Percentiles rank a stretch among this genome's conserved stretches.
Evolutionary conservation across 441 rosid species (phyloP).

Genomic region (Eutrema salsugineum): DNA sequence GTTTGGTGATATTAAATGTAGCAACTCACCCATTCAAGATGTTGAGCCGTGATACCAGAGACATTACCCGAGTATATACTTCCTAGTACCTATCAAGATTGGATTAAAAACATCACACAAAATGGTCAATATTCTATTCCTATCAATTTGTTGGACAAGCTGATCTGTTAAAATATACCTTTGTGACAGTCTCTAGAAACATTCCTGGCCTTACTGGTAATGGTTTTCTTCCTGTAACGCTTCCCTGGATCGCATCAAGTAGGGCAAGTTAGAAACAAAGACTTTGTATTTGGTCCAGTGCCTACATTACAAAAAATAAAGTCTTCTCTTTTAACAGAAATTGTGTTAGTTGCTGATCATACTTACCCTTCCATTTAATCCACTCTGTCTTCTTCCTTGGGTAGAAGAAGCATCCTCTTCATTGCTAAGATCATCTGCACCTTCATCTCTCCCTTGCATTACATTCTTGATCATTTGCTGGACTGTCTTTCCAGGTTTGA

Average conservation of each 20-base stretch:
- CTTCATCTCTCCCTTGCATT: slow-evolving; percentile 94
- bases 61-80: slow-evolving; percentile 77
- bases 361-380: slow-evolving; percentile 76
- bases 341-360: neutral
- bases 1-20: neutral
- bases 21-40: slow-evolving; percentile 83
- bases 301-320: too few species aligned
- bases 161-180: slow-evolving; percentile 42
- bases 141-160: neutral
- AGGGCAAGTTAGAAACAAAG: slow-evolving; percentile 4
- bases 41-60: slow-evolving; percentile 91
- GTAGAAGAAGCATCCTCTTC: slow-evolving; percentile 37
- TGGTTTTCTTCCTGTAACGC: slow-evolving; percentile 72
- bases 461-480: slow-evolving; percentile 81
- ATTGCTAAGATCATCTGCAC: slow-evolving; percentile 55
- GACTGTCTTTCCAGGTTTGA: slow-evolving; percentile 81
- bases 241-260: slow-evolving; percentile 51
- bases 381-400: slow-evolving; percentile 33
- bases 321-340: neutral
- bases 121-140: neutral
- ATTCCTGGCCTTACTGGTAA: slow-evolving; percentile 95
- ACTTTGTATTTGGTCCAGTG: neutral
- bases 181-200: slow-evolving; percentile 93
- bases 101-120: slow-evolving; percentile 1
- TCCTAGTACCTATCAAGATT: slow-evolving; percentile 70